Base-by-base conservation (phyloP, 176 grass and related monocot genomes). In the Eleusine indica region DNA sequence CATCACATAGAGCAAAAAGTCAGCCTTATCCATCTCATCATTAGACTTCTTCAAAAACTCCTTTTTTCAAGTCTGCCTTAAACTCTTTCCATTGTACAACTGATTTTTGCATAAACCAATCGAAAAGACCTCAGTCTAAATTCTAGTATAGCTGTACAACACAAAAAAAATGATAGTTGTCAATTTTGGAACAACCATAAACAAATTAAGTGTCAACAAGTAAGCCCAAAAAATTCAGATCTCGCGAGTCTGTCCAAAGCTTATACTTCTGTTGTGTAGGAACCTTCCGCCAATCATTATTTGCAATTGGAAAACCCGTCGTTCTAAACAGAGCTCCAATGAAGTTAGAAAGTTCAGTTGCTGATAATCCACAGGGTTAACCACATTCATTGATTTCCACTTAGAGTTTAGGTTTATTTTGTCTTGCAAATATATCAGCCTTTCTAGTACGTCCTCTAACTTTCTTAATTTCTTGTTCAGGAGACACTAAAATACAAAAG, bases 31-130 rank as follows among this genome's bases (percentile, higher is more conserved):
- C 14, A 19, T 66, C 0, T 66, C 76, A 29, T 63, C 76, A 37
- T 30, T 9, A 48, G 22, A 60, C 18, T 22, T 6, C 3, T 57
- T 6, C 6, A 57, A 8, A 60, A 60, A 60, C 7, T 22, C 56
- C 21, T 17, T 60, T 37, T 37, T 76, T 40, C 9, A 60, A 40
- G 3, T 42, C 19, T 35, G 74, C 3, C 57, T 75, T 58, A 14
- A 69, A 69, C 19, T 71, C 69, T 15, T 25, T 73, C 73, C 51
- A 75, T 56, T 75, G 37, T 10, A 3, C 30, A 56, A 29, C 73
- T 6, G 51, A 1, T 39, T 28, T 38, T 2, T 3, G 1, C 49
- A 75, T 11, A 52, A 54, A 17, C 32, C 17, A 74, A 38, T 56
- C 9, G 17, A 54, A 38, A 12, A 46, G 2, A 51, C 21, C 16